Conservation (phyloP, 2,329 filamentous ascomycete species). For the Aureobasidium melanogenum region DNA sequence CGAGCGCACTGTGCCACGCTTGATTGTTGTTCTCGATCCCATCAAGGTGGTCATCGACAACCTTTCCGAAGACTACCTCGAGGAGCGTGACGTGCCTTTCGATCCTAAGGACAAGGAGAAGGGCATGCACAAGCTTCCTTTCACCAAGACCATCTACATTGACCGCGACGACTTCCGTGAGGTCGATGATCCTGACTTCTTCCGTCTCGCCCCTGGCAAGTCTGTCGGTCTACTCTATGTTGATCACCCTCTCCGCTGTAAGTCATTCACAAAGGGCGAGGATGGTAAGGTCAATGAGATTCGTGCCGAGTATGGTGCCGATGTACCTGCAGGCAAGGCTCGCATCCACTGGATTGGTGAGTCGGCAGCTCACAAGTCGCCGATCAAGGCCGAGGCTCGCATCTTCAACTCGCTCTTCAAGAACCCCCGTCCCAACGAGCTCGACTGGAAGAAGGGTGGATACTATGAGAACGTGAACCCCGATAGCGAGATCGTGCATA, state of each 20-base stretch:
- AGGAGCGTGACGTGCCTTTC: conserved; percentile 65
- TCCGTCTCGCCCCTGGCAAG: conserved; percentile 67
- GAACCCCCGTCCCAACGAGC: conserved; percentile 69
- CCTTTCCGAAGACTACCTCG: conserved; percentile 55
- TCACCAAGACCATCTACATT: conserved; percentile 77
- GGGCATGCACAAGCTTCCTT: conserved; percentile 51
- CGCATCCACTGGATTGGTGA: conserved; percentile 83
- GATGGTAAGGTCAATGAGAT: conserved; percentile 59
- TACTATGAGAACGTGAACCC: conserved; percentile 81
- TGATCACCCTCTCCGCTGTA: conserved; percentile 60
- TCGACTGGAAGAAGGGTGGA: conserved; percentile 59
- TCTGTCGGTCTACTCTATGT: conserved; percentile 65
- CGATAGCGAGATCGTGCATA: conserved; percentile 71
- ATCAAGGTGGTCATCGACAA: conserved; percentile 76
- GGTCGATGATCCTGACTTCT: conserved; percentile 63
- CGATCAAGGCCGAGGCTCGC: conserved; percentile 61
- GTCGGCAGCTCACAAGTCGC: conserved; percentile 51
- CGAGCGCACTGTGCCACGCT: conserved; percentile 75
- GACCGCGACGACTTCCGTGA: conserved; percentile 72
- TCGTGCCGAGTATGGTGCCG: conserved; percentile 61
- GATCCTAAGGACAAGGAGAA: conserved; percentile 68
- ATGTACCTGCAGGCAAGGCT: conserved; percentile 37
- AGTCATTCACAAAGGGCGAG: conserved; percentile 57
- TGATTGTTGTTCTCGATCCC: conserved; percentile 85
- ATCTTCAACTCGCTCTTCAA: conserved; percentile 80